Conservation (phyloP, 2,329 filamentous ascomycete genomes). For the Stagonosporopsis tanaceti region DNA sequence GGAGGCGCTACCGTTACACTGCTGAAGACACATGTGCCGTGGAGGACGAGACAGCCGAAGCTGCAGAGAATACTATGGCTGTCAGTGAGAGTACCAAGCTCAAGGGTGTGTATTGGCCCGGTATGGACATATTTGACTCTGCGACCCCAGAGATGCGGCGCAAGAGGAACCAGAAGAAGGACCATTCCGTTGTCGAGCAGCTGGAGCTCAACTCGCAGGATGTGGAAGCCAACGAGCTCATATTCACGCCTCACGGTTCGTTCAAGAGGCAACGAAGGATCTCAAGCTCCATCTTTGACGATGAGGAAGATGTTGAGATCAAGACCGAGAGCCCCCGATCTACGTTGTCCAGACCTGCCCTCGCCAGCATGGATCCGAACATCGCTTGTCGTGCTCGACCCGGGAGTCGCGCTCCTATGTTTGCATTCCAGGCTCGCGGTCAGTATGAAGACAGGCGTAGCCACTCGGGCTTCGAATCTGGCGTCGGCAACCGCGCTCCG, state of each 20-base stretch:
- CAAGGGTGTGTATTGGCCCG: constrained; percentile 78
- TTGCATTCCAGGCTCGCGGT: constrained; percentile 29
- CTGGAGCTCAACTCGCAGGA: constrained; percentile 71
- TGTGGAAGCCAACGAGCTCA: constrained; percentile 70
- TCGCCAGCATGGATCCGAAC: constrained; percentile 46
- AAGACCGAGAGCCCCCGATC: constrained; percentile 46
- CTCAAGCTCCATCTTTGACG: constrained; percentile 54
- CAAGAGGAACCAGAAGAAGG: constrained; percentile 81
- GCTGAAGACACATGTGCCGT: constrained; percentile 42
- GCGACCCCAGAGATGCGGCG: constrained; percentile 76
- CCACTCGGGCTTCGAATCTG: constrained; percentile 45
- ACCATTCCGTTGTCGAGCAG: constrained; percentile 71
- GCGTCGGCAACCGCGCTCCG: constrained; percentile 33
- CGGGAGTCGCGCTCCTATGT: constrained; percentile 28
- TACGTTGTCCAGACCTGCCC: constrained; percentile 35
- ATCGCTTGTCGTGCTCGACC: constrained; percentile 42
- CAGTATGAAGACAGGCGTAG: constrained; percentile 42
- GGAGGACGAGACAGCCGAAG: constrained; percentile 39
- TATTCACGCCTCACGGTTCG: constrained; percentile 61
- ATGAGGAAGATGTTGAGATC: constrained; percentile 49
- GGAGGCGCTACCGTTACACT: constrained; percentile 33
- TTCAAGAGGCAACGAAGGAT: constrained; percentile 55
- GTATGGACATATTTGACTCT: constrained; percentile 83
- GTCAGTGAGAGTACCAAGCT: constrained; percentile 59
- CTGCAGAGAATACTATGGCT: constrained; percentile 33